These are phyloP conservation scores for Fabrea salina DNA, from an alignment of 169 alveolate genomes.

Conservation along the genomic window DNA sequence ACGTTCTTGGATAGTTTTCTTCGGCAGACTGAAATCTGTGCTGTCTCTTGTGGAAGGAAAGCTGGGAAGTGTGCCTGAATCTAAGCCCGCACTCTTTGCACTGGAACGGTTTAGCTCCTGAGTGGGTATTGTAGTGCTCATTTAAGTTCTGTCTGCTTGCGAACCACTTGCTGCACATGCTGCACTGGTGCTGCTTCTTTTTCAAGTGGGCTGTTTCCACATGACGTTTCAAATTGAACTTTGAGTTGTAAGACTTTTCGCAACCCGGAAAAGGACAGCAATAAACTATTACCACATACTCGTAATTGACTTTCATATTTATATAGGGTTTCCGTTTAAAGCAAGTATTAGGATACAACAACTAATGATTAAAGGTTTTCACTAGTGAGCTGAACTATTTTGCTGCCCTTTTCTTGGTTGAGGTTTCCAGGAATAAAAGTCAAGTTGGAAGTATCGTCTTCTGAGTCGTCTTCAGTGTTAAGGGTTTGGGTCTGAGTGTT, in stretches of 20 bases:
- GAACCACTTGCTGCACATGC: not conserved
- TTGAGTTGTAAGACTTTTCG: not conserved
- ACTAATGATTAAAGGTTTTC: too few species aligned
- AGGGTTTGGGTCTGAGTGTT: too few species aligned
- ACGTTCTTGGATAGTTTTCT: not conserved
- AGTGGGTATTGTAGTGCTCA: slow-evolving; percentile 15
- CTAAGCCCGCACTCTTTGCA: slow-evolving; percentile 13
- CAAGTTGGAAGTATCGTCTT: too few species aligned
- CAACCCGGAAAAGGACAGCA: slow-evolving; percentile 19
- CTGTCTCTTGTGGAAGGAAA: not conserved
- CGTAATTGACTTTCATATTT: not conserved
- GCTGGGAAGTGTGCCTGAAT: slow-evolving; percentile 23
- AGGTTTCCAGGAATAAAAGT: too few species aligned
- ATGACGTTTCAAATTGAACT: slow-evolving; percentile 27
- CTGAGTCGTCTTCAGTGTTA: too few species aligned
- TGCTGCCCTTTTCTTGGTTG: too few species aligned
- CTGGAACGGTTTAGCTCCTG: slow-evolving; percentile 6
- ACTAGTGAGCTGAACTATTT: too few species aligned
- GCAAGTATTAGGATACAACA: too few species aligned
- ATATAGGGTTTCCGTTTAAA: not conserved
- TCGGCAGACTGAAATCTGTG: not conserved
- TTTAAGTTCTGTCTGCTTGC: slow-evolving; percentile 5
- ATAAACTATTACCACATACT: not conserved
- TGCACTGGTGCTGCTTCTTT: not conserved
- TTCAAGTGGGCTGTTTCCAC: not conserved